phyloP scores from a whole-genome alignment of 2,329 filamentous ascomycete genomes.

The Fusarium xylarioides region DNA sequence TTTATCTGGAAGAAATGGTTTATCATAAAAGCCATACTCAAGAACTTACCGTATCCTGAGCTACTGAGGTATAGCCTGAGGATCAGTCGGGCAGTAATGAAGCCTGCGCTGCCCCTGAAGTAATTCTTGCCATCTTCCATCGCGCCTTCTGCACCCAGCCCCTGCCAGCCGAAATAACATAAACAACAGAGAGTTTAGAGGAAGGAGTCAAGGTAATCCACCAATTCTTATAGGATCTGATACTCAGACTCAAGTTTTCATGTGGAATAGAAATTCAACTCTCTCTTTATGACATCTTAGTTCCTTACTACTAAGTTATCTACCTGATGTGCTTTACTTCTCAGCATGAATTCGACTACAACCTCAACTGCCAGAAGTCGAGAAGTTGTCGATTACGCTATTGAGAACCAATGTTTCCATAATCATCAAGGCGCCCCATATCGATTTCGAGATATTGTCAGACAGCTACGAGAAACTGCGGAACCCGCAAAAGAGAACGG shows the following conservation, averaged over 20 bases:
- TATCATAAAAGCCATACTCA: not conserved
- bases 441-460: constrained; percentile 38
- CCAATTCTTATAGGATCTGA: not conserved
- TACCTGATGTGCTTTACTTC: not conserved
- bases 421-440: constrained; percentile 41
- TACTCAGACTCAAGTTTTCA: not conserved
- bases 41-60: not conserved
- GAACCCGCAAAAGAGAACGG: constrained; percentile 11
- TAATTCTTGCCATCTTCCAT: not conserved
- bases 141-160: not conserved
- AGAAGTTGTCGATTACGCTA: constrained; percentile 41
- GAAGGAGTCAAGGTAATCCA: not conserved
- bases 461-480: constrained; percentile 25
- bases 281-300: not conserved
- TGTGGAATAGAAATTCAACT: not conserved
- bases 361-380: constrained; percentile 1
- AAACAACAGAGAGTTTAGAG: not conserved
- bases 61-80: no score
- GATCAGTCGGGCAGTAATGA: not conserved
- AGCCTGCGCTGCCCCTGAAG: not conserved
- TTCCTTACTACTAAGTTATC: not conserved
- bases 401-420: constrained; percentile 40
- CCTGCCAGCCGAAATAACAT: not conserved
- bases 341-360: constrained; percentile 9
- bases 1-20: not conserved